Percentiles rank a stretch among this genome's conserved stretches.
phyloP scores from a whole-genome alignment of 176 grass and related monocot genomes.

The Cenchrus fungigraminus region DNA sequence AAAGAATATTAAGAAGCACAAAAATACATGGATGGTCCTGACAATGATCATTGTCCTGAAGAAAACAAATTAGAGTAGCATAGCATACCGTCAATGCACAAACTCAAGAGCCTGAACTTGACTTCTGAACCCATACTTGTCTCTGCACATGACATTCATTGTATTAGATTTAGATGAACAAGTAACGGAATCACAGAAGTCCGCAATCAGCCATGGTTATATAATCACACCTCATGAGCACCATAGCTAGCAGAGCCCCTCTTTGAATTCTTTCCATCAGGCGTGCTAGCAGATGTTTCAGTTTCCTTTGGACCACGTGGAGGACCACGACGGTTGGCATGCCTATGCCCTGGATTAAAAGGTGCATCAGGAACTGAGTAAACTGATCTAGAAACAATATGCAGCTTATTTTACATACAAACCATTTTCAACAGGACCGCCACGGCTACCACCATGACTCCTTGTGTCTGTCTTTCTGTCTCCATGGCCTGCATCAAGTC shows the following conservation, averaged over 20 bases:
- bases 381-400: conserved; percentile 10
- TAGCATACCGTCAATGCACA: conserved; percentile 51
- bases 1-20: background rate
- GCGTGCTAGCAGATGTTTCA: conserved; percentile 58
- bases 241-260: conserved; percentile 67
- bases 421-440: conserved; percentile 82
- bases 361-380: conserved; percentile 1
- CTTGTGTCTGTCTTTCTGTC: conserved; percentile 81
- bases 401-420: conserved; percentile 28
- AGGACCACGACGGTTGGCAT: conserved; percentile 66
- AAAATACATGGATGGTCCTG: background rate
- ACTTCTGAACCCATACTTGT: conserved; percentile 99
- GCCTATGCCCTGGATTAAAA: conserved; percentile 75
- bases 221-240: conserved; percentile 76
- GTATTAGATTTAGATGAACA: conserved; percentile 11
- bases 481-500: conserved; percentile 50
- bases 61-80: conserved; percentile 15
- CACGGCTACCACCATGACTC: conserved; percentile 58
- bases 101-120: conserved; percentile 79
- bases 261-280: conserved; percentile 85
- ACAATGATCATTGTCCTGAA: background rate
- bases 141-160: conserved; percentile 58
- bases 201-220: conserved; percentile 27
- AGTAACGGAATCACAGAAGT: conserved; percentile 13
- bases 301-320: conserved; percentile 72